Conservation (phyloP, 192 early-diverging fungal genomes). For the Backusella tarrabulga region DNA sequence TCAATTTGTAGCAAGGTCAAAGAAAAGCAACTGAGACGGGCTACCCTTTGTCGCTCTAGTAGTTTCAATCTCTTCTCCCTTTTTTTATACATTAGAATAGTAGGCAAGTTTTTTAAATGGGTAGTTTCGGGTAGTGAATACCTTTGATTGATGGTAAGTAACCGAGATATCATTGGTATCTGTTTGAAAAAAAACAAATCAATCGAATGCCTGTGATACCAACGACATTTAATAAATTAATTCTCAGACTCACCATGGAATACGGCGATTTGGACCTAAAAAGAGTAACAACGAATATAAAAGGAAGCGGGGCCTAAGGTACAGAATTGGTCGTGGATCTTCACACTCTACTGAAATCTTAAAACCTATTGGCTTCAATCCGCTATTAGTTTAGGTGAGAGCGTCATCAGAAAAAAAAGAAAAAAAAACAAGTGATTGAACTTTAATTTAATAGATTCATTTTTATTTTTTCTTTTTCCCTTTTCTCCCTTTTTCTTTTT, state of each 20-base stretch:
- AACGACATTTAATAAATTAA: background rate
- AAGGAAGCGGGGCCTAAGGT: background rate
- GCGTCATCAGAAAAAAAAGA: background rate
- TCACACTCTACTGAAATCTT: background rate
- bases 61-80: background rate
- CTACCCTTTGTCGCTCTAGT: background rate
- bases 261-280: background rate
- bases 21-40: background rate
- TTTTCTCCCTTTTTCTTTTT: background rate
- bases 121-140: background rate
- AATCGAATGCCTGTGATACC: background rate
- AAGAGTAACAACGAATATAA: background rate
- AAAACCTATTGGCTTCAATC: background rate
- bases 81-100: background rate
- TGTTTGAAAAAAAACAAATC: background rate
- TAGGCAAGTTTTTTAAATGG: background rate
- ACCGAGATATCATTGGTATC: background rate
- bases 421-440: conserved; percentile 2
- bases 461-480: background rate
- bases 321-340: background rate
- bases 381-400: background rate
- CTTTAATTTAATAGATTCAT: background rate
- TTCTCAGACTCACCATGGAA: background rate
- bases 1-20: background rate
- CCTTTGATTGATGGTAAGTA: background rate